Base-by-base conservation (phyloP, 305 asterid species). In the Ajuga reptans region DNA sequence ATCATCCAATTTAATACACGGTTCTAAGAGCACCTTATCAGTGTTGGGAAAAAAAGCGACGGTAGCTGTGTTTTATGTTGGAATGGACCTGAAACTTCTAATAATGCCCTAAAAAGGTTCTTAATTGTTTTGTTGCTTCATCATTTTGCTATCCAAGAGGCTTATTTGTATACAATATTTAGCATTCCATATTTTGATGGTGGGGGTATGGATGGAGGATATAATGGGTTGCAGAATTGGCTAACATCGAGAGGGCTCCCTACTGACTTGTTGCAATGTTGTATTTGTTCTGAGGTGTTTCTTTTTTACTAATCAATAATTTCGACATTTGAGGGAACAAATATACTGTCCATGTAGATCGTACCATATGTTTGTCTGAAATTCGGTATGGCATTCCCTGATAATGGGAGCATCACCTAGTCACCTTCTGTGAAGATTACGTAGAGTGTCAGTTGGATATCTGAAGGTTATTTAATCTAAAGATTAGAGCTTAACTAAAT, bases 371-470 rank as follows among this genome's bases (percentile, higher is more conserved):
- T 51, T 56, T 50, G 8, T 64, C 31, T 15, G 21, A 5, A 9
- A 39, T 21, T 64, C 31, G 4, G 43, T 9, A 50, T 12, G 16
- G 9, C 41, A 41, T 56, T 43, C 39, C 39, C 34, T 68, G 64
- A 41, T 11, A 29, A 33, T 51, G 14, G 47, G 24, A 69, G 39
- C 29, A 47, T 58, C 59, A 58, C 42, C 53, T 37, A 61, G 49
- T 58, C 59, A 58, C 42, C 53, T 51, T 49, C 56, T 37, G 63
- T 50, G 12, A 59, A 37, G 75, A 58, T 59, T 59, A 31, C 3
- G 36, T 3, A 31, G 4, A 31, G 36, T 4, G 6, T 31, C 3
- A 31, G 36, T 5, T 5, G 6, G 36, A 31, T 31, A 31, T 31
- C 36, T 31, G 36, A 31, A 31, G 4, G 36, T 31, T 31, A 3